Conservation (phyloP, 2,329 filamentous ascomycete species). For the Periglandula ipomoeae region DNA sequence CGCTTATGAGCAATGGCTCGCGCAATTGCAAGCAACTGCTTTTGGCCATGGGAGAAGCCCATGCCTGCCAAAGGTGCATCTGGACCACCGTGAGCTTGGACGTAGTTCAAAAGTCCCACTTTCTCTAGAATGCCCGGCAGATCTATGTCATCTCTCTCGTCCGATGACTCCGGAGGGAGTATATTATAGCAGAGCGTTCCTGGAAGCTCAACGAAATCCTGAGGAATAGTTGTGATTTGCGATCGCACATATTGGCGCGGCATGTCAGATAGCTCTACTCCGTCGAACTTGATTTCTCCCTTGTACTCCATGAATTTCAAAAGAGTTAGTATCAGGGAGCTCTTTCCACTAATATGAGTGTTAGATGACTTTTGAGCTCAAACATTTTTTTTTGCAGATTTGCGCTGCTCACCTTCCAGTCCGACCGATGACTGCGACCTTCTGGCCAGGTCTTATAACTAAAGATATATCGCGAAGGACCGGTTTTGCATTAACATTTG, state of each 20-base stretch:
- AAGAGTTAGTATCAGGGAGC: not conserved
- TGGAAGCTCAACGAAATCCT: not conserved
- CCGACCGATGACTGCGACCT: constrained; percentile 13
- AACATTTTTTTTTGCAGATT: too few species aligned
- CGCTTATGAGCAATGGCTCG: too few species aligned
- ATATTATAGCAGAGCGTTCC: not conserved
- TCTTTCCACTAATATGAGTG: too few species aligned
- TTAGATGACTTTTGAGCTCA: too few species aligned
- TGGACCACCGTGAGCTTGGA: too few species aligned
- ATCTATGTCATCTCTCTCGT: too few species aligned
- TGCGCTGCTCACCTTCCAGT: constrained; percentile 13
- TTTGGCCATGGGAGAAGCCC: too few species aligned
- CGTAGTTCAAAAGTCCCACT: too few species aligned
- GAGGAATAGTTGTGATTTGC: not conserved
- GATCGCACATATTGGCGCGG: not conserved
- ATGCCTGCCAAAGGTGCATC: too few species aligned
- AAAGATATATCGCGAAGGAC: constrained; percentile 9
- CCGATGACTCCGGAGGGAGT: not conserved
- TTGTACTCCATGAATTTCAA: not conserved
- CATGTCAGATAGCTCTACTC: not conserved
- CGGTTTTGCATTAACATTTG: not conserved
- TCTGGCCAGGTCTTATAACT: constrained; percentile 12
- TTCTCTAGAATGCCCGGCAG: too few species aligned
- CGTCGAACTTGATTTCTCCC: not conserved
- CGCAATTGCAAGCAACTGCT: too few species aligned